Evolutionary conservation across 2,329 filamentous ascomycete genomes (phyloP), one percentile per base, ranked within the genome.

Genomic region (Pseudogymnoascus sp.): DNA sequence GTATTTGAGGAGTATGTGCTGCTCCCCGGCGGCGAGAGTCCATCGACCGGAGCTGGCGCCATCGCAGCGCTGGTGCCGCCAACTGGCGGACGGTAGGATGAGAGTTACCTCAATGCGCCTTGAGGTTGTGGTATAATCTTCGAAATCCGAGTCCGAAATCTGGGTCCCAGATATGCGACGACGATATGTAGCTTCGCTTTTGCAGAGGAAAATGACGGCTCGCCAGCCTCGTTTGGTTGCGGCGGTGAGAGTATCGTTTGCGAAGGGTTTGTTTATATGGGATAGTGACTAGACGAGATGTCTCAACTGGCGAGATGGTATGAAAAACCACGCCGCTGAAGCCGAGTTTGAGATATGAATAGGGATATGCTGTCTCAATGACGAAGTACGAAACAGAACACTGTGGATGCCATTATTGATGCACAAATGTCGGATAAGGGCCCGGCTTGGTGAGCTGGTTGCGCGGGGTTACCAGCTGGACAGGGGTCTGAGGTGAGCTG

Each of bases 1-100:
- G 86, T 90, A 71, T 86, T 81, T 61, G 88, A 91, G 69, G 82
- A 81, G 76, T 93, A 93, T 68, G 81, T 84, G 73, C 85, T 87
- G 75, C 86, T 85, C 72, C 90, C 90, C 60, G 90, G 82, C 67
- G 87, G 81, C 35, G 72, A 70, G 42, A 74, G 67, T 47, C 67
- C 66, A 64, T 73, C 69, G 26, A 59, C 56, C 26, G 68, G 68
- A 59, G 71, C 70, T 24, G 56, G 56, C 56, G 56, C 56, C 56
- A 60, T 60, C 47, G 47, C 47, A 53, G 47, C 14, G 47, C 47
- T 53, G 47, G 47, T 53, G 47, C 47, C 47, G 47, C 47, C 47
- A 53, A 53, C 47, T 53, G 47, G 47, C 47, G 47, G 47, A 53
- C 47, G 47, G 47, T 53, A 53, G 14, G 47, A 53, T 53, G 26